Percentiles rank a stretch among this genome's conserved stretches.
Conservation (phyloP, 306 rosid genomes). For the Malus domestica region DNA sequence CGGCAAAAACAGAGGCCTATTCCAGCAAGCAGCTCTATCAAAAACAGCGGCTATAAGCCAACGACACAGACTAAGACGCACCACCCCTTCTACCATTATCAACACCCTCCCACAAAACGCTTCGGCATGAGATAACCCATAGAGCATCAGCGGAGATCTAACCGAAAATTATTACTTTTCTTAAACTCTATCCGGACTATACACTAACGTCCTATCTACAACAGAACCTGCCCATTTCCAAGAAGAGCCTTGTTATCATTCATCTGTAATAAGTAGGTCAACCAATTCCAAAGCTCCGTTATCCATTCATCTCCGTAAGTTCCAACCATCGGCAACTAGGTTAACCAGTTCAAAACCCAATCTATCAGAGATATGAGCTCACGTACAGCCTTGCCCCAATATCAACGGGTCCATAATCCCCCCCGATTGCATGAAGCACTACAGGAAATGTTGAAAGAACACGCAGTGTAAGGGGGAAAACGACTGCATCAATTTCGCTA, state of each 20-base stretch:
- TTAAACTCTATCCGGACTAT: constrained; percentile 21
- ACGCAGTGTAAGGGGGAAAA: constrained; percentile 58
- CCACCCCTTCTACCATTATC: constrained; percentile 15
- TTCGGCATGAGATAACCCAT: constrained; percentile 14
- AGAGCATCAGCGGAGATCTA: constrained; percentile 25
- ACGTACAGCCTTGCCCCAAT: constrained; percentile 68
- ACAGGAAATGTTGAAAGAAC: constrained; percentile 71
- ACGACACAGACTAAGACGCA: constrained; percentile 24
- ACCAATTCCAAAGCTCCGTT: constrained; percentile 10
- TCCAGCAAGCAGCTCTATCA: constrained; percentile 47
- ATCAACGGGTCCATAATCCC: constrained; percentile 77
- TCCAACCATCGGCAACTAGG: constrained; percentile 2
- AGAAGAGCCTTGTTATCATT: constrained; percentile 3
- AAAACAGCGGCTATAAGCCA: constrained; percentile 24
- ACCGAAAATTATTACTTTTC: constrained; percentile 9
- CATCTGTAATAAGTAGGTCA: constrained; percentile 4
- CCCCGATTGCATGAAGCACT: constrained; percentile 73
- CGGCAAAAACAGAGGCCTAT: constrained; percentile 52
- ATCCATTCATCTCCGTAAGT: neutral
- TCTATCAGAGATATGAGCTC: constrained; percentile 61
- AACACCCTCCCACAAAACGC: constrained; percentile 25
- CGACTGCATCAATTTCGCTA: constrained; percentile 42
- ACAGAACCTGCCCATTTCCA: neutral
- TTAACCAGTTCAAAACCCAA: constrained; percentile 15
- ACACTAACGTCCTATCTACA: constrained; percentile 36